Conservation (phyloP, 2,329 filamentous ascomycete genomes). For the Westerdykella aurantiaca region DNA sequence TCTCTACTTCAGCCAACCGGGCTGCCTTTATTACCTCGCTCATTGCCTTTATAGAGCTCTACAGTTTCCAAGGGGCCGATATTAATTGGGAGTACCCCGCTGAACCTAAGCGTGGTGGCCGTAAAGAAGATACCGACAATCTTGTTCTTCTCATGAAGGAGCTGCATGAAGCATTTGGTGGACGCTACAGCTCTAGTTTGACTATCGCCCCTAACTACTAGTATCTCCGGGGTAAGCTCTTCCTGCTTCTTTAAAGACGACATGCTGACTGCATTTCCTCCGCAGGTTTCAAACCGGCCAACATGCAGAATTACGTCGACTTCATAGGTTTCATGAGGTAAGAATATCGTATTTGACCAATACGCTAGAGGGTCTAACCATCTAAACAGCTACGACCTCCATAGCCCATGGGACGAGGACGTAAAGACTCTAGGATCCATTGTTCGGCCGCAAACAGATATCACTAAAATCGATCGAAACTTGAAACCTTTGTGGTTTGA, state of each 20-base stretch:
- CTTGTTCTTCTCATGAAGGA: conserved; percentile 15
- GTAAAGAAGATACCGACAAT: conserved; percentile 28
- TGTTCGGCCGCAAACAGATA: conserved; percentile 39
- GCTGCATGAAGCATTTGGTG: conserved; percentile 11
- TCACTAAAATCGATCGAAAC: conserved; percentile 41
- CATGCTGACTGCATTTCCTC: conserved; percentile 18
- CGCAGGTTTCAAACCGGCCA: conserved; percentile 26
- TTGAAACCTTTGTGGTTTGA: conserved; percentile 46
- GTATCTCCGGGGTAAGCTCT: conserved; percentile 13
- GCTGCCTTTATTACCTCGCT: conserved; percentile 36
- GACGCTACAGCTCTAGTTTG: conserved; percentile 20
- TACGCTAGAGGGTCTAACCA: conserved; percentile 23
- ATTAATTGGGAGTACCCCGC: conserved; percentile 43
- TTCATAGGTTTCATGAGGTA: conserved; percentile 17
- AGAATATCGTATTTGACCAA: conserved; percentile 10
- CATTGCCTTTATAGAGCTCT: conserved; percentile 37
- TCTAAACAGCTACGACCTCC: conserved; percentile 35
- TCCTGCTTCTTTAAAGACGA: conserved; percentile 9
- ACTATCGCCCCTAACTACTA: conserved; percentile 18
- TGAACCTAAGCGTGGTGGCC: conserved; percentile 33
- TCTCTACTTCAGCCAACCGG: conserved; percentile 21
- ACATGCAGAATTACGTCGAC: conserved; percentile 36
- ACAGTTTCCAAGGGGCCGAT: conserved; percentile 42
- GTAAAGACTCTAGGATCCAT: conserved; percentile 16
- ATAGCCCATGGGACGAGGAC: conserved; percentile 37